Evolutionary conservation across 2,329 filamentous ascomycete genomes (phyloP).

Genomic region (Nigrospora sphaerica): DNA sequence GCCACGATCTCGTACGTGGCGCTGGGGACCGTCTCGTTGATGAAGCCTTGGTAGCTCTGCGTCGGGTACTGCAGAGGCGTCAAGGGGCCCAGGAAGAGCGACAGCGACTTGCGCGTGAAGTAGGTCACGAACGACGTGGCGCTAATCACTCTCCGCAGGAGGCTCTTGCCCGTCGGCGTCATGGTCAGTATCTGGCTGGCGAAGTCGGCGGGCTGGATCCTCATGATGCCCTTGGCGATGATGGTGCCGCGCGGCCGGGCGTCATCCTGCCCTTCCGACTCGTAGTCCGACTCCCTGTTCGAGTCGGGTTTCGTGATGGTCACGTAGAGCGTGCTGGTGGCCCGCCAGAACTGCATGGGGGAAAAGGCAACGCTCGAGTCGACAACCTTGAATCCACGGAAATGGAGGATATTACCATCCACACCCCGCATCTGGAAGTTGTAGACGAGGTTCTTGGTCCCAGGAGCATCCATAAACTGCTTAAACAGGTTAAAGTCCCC

Average conservation of each 20-base stretch:
- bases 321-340: slow-evolving; percentile 56
- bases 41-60: slow-evolving; percentile 38
- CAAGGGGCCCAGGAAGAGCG: slow-evolving; percentile 47
- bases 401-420: slow-evolving; percentile 44
- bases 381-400: slow-evolving; percentile 57
- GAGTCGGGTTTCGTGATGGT: slow-evolving; percentile 38
- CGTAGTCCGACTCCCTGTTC: slow-evolving; percentile 14
- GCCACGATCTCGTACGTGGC: slow-evolving; percentile 39
- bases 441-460: slow-evolving; percentile 53
- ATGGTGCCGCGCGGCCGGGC: slow-evolving; percentile 33
- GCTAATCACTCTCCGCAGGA: slow-evolving; percentile 35
- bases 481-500: slow-evolving; percentile 53
- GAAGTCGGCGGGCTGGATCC: slow-evolving; percentile 47
- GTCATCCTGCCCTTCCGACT: slow-evolving; percentile 22
- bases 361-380: slow-evolving; percentile 53
- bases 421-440: slow-evolving; percentile 53
- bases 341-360: slow-evolving; percentile 50
- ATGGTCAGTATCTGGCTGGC: slow-evolving; percentile 47
- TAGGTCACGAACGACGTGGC: slow-evolving; percentile 45
- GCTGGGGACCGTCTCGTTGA: slow-evolving; percentile 41
- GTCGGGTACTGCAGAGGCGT: slow-evolving; percentile 48
- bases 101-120: slow-evolving; percentile 46
- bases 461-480: slow-evolving; percentile 42
- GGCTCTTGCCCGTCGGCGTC: slow-evolving; percentile 38
- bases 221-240: slow-evolving; percentile 53